These are phyloP conservation scores for Lojkania enalia DNA, from an alignment of 2,329 filamentous ascomycete genomes.

Conservation along the genomic window DNA sequence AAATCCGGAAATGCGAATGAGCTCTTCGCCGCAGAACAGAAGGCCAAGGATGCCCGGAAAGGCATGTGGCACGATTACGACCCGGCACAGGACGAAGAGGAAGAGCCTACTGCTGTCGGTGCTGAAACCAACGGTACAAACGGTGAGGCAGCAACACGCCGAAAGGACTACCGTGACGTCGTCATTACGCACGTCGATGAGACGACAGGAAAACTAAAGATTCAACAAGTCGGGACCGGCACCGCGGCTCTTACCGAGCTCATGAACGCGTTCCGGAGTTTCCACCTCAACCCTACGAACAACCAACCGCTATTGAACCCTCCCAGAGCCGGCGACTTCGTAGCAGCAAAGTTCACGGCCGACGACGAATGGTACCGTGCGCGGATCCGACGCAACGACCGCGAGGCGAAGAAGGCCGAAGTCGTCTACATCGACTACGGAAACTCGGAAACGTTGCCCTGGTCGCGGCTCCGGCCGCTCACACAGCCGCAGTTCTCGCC, in stretches of 20 bases:
- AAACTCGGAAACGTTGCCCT: conserved; percentile 86
- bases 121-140: conserved; percentile 52
- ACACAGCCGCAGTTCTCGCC: conserved; percentile 75
- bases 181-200: conserved; percentile 88
- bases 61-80: conserved; percentile 95
- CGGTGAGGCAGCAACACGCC: conserved; percentile 60
- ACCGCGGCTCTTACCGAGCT: conserved; percentile 82
- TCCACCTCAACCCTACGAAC: conserved; percentile 85
- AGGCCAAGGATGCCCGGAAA: conserved; percentile 85
- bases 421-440: conserved; percentile 96
- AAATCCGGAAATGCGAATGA: conserved; percentile 89
- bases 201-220: conserved; percentile 79
- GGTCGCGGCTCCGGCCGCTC: conserved; percentile 81
- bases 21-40: conserved; percentile 82
- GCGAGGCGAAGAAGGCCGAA: conserved; percentile 81
- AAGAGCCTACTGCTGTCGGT: conserved; percentile 53
- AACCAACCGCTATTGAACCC: conserved; percentile 70
- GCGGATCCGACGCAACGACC: conserved; percentile 88
- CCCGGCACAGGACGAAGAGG: conserved; percentile 77
- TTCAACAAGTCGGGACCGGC: conserved; percentile 86
- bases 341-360: conserved; percentile 86
- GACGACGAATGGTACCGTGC: conserved; percentile 96
- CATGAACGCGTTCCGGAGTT: conserved; percentile 88
- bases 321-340: conserved; percentile 88
- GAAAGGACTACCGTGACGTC: conserved; percentile 93